These are phyloP conservation scores for Eucalyptus coolabah DNA, from an alignment of 345 rosid species.

Conservation along the genomic window DNA sequence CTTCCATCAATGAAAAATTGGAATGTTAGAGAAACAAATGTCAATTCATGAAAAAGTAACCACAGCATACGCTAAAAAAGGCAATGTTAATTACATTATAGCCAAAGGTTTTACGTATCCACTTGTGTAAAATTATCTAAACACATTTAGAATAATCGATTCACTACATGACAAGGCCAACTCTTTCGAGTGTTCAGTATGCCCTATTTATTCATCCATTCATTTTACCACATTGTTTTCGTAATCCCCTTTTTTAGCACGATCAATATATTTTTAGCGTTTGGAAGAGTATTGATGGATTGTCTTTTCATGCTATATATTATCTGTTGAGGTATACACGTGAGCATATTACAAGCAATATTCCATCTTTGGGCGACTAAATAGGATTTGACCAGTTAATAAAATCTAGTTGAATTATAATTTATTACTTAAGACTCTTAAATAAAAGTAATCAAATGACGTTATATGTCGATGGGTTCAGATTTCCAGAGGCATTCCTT, in stretches of 20 bases:
- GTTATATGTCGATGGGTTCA: not conserved
- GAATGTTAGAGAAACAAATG: not conserved
- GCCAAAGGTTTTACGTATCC: not conserved
- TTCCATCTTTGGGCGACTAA: not conserved
- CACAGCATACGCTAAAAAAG: not conserved
- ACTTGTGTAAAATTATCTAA: not conserved
- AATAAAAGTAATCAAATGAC: not conserved
- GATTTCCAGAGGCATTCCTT: not conserved
- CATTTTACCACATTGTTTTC: not conserved
- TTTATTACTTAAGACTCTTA: not conserved
- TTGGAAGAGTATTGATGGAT: not conserved
- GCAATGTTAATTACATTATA: not conserved
- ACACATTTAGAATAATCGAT: not conserved
- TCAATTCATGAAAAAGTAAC: not conserved
- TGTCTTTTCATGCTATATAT: not conserved
- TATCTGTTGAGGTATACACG: not conserved
- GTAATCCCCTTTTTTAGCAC: not conserved
- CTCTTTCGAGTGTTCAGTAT: not conserved
- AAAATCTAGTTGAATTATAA: not conserved
- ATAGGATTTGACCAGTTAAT: not conserved
- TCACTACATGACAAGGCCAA: not conserved
- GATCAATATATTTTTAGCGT: not conserved
- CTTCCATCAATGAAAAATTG: not conserved
- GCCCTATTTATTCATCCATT: not conserved
- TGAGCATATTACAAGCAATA: not conserved